These are phyloP conservation scores for Pseudogymnoascus sp. DNA, from an alignment of 2,329 filamentous ascomycete genomes.

Conservation along the genomic window DNA sequence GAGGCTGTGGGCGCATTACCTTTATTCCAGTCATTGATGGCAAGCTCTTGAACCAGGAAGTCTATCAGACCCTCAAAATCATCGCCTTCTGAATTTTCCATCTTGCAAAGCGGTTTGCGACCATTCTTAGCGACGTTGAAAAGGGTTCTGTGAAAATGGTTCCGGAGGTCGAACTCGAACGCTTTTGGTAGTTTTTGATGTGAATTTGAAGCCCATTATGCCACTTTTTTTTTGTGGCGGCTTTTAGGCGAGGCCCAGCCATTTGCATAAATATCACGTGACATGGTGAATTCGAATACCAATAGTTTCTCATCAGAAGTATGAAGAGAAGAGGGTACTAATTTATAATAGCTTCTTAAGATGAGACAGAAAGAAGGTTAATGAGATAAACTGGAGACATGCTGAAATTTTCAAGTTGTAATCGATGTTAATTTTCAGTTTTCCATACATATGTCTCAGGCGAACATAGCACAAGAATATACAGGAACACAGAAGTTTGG, in stretches of 20 bases:
- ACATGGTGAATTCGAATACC: not conserved
- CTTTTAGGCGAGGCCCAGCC: not conserved
- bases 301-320: not conserved
- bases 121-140: conserved; percentile 7
- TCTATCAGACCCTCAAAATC: conserved; percentile 7
- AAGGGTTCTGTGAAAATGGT: conserved; percentile 6
- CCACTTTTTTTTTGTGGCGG: conserved; percentile 5
- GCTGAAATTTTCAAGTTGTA: not conserved
- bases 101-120: conserved; percentile 2
- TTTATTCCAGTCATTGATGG: conserved; percentile 9
- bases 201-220: conserved; percentile 4
- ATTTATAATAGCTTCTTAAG: not conserved
- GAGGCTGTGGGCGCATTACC: conserved; percentile 9
- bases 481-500: not conserved
- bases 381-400: not conserved
- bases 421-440: not conserved
- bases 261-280: conserved; percentile 3
- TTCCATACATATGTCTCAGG: not conserved
- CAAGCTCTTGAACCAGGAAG: conserved; percentile 2
- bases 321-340: not conserved
- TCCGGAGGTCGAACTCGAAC: conserved; percentile 9
- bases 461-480: not conserved
- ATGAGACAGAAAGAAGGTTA: no score
- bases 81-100: conserved; percentile 4
- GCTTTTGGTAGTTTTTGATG: conserved; percentile 4